Conservation (phyloP, 768 basidiomycete species). For the Tulasnella sp. region DNA sequence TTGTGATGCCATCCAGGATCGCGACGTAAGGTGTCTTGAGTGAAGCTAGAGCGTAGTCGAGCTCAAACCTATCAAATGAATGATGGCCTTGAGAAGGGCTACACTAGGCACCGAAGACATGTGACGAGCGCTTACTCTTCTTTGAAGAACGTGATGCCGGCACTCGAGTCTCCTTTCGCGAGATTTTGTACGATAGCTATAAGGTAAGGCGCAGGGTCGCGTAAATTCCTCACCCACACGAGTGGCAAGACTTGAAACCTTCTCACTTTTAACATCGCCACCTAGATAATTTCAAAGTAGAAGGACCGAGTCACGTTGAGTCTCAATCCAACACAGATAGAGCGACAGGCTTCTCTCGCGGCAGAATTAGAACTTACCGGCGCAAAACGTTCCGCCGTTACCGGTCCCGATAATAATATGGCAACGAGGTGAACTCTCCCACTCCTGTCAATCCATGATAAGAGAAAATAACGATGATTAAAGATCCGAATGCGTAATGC, state of each 20-base stretch:
- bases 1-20: constrained; percentile 82
- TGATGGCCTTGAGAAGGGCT: no score
- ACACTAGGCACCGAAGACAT: no score
- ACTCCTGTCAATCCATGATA: constrained; percentile 41
- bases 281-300: background rate
- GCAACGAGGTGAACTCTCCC: constrained; percentile 60
- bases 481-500: background rate
- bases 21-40: constrained; percentile 83
- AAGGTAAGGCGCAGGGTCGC: background rate
- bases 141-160: constrained; percentile 48
- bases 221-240: background rate
- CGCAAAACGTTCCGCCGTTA: constrained; percentile 72
- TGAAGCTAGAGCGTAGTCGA: constrained; percentile 61
- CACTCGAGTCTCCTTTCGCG: constrained; percentile 20
- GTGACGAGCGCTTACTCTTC: constrained; percentile 79
- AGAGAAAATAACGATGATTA: background rate
- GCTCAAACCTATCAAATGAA: constrained; percentile 49
- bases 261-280: constrained; percentile 81
- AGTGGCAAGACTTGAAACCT: constrained; percentile 21
- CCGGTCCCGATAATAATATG: constrained; percentile 65
- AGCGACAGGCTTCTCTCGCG: no score
- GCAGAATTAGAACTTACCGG: constrained; percentile 39
- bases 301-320: no score
- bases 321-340: background rate
- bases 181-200: constrained; percentile 7